A percentile compares a stretch with the other conserved stretches of the same genome.
Conservation (phyloP, 2,329 filamentous ascomycete species). For the Aureobasidium sp. region DNA sequence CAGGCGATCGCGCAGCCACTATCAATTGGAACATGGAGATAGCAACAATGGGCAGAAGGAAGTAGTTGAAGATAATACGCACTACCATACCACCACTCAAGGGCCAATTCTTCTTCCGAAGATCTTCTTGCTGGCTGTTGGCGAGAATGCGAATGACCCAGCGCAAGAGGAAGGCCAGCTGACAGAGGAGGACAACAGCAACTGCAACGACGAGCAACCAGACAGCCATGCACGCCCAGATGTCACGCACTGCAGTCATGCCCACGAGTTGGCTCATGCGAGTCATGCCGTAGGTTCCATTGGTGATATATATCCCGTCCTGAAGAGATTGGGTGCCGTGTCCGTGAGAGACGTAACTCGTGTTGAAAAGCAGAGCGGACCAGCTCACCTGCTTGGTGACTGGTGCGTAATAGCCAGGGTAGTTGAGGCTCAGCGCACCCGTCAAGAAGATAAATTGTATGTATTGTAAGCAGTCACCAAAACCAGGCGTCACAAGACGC, state of each 20-base stretch:
- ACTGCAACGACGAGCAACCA: constrained; percentile 76
- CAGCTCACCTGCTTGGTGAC: constrained; percentile 79
- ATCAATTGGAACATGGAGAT: constrained; percentile 89
- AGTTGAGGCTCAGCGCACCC: constrained; percentile 76
- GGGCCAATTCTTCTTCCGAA: constrained; percentile 83
- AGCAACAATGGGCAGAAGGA: constrained; percentile 77
- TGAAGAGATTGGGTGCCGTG: constrained; percentile 57
- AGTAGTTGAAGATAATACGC: constrained; percentile 85
- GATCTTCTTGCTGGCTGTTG: constrained; percentile 70
- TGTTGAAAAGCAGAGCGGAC: constrained; percentile 87
- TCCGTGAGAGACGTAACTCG: constrained; percentile 69
- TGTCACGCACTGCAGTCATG: constrained; percentile 64
- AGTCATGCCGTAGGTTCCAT: constrained; percentile 71
- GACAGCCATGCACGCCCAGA: constrained; percentile 91
- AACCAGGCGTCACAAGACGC: constrained; percentile 86
- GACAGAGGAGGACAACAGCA: constrained; percentile 58
- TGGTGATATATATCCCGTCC: constrained; percentile 80
- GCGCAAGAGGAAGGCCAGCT: constrained; percentile 66
- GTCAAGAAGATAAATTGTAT: constrained; percentile 87
- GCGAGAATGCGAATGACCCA: constrained; percentile 67
- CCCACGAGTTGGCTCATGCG: constrained; percentile 73
- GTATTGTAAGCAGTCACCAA: constrained; percentile 94
- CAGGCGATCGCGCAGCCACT: constrained; percentile 57
- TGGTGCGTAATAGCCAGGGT: constrained; percentile 91
- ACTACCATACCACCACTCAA: constrained; percentile 55